Percentiles rank a stretch among this genome's conserved stretches.
These are phyloP conservation scores for Pythium phragmitis DNA, from an alignment of 352 stramenopile genomes.

Conservation along the genomic window DNA sequence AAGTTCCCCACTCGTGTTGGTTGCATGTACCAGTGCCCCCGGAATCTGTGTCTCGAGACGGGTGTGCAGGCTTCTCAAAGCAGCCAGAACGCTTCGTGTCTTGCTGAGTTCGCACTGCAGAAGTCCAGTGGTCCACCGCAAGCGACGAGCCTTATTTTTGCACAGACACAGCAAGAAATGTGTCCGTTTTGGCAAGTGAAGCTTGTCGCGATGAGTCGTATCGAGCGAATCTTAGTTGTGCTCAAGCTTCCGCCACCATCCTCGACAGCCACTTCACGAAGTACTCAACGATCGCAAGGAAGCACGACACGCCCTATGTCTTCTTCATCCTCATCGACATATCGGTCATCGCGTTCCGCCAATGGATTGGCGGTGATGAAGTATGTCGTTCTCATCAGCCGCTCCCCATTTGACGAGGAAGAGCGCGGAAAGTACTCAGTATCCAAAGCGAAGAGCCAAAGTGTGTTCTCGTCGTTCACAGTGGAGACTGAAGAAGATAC, in stretches of 20 bases:
- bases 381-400: conserved; percentile 53
- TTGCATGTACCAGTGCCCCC: conserved; percentile 60
- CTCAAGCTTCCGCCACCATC: conserved; percentile 23
- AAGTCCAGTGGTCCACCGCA: not conserved
- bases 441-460: conserved; percentile 46
- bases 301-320: conserved; percentile 13
- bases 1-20: conserved; percentile 43
- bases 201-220: conserved; percentile 36
- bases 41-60: conserved; percentile 45
- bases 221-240: conserved; percentile 42
- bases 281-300: conserved; percentile 14
- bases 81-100: conserved; percentile 60
- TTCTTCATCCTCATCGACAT: conserved; percentile 8
- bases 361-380: conserved; percentile 22
- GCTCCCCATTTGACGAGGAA: conserved; percentile 56
- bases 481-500: conserved; percentile 26
- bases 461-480: conserved; percentile 43
- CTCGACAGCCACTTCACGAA: conserved; percentile 13
- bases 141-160: conserved; percentile 26
- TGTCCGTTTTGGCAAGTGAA: conserved; percentile 78
- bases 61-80: conserved; percentile 44
- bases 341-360: conserved; percentile 1
- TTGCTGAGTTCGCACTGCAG: conserved; percentile 45
- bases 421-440: conserved; percentile 66
- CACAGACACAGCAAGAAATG: conserved; percentile 70